Evolutionary conservation across 768 basidiomycete genomes (phyloP).

Genomic region (Kwoniella newhampshirensis): DNA sequence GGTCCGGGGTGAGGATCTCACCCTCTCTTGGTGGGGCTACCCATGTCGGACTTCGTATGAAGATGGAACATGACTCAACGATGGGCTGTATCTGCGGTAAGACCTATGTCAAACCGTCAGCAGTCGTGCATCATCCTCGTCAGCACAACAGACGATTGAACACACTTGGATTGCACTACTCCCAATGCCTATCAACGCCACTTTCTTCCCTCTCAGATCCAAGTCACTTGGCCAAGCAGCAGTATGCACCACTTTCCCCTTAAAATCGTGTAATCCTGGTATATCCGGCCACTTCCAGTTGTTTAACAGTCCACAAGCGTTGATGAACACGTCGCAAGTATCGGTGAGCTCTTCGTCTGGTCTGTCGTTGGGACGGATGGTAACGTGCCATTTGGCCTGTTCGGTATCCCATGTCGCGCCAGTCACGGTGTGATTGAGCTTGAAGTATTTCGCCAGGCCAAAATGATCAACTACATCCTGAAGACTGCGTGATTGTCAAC

Average conservation of each 20-base stretch:
- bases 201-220: conserved; percentile 39
- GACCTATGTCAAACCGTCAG: background rate
- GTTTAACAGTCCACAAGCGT: conserved; percentile 50
- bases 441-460: conserved; percentile 60
- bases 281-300: conserved; percentile 71
- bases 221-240: conserved; percentile 59
- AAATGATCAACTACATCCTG: conserved; percentile 60
- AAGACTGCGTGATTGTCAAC: conserved; percentile 63
- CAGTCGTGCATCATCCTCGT: too few species aligned
- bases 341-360: conserved; percentile 50
- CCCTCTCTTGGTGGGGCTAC: conserved; percentile 11
- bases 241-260: conserved; percentile 65
- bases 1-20: conserved; percentile 5
- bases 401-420: conserved; percentile 60
- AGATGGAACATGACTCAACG: conserved; percentile 10
- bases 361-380: conserved; percentile 25
- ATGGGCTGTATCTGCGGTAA: conserved; percentile 12
- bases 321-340: conserved; percentile 61
- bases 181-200: conserved; percentile 46
- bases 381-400: conserved; percentile 63
- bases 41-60: conserved; percentile 9
- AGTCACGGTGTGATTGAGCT: conserved; percentile 58
- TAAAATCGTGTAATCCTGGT: conserved; percentile 60
- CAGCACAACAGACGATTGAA: too few species aligned
- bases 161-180: conserved; percentile 28